Base-by-base conservation (phyloP, 2,329 filamentous ascomycete species). In the Aureobasidium sp. region DNA sequence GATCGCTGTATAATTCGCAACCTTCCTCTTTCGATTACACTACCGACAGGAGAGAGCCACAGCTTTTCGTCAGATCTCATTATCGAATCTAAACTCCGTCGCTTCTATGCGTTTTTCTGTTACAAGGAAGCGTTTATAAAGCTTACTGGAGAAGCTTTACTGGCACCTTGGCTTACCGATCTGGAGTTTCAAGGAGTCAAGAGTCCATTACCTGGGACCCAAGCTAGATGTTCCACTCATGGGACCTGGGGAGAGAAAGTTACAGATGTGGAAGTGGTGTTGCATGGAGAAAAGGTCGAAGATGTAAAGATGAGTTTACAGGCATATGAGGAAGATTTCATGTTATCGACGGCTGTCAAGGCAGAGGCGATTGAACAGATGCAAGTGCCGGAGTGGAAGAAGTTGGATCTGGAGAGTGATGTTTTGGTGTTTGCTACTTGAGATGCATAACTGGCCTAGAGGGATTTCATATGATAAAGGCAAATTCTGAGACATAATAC, bases 71-170 rank as follows among this genome's bases (percentile, higher is more conserved):
- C 75, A 3, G 76, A 80, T 41, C 60, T 77, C 0, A 63, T 83
- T n/a, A 75, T 83, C 21, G 86, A 88, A 63, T 79, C 76, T 27
- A 86, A 86, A 69, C 76, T 92, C 32, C 79, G 87, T 5, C 79
- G 82, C 59, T 93, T 93, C 70, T 93, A 91, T 71, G 82, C 87
- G 1, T 83, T 88, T 63, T 93, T 89, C 86, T 90, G 87, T 71
- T 81, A 90, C 72, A 86, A 90, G 67, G 89, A 93, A 75, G 86
- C 88, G 0, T 92, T 90, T 71, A 86, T 92, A 73, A 93, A 92
- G 81, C 85, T 93, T 76, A 89, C 88, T 34, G 89, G 89, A 30
- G 88, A 92, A 68, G 89, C 88, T 0, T 78, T 93, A 62, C 77
- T 91, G 9, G 89, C 89, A 0, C 78, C 79, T 4, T 93, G 89